Evolutionary conservation across 257 asterid genomes (phyloP).

Genomic region (Penstemon newberryi): DNA sequence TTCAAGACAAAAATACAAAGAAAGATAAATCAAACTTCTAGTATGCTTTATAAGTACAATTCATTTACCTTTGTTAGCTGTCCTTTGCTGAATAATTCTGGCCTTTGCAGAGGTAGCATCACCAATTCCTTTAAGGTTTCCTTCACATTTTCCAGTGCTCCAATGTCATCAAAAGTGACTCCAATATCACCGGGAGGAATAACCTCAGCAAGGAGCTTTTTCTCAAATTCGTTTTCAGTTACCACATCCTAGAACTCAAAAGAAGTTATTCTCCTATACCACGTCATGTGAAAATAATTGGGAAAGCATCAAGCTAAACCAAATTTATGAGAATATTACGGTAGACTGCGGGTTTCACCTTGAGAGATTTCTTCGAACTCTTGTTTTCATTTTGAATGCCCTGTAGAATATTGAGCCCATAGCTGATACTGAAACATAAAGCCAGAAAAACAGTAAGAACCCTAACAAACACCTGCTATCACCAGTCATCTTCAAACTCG

Average conservation of each 20-base stretch:
- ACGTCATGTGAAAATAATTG: constrained; percentile 23
- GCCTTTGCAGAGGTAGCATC: constrained; percentile 88
- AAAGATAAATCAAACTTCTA: constrained; percentile 14
- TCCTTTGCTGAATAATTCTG: constrained; percentile 85
- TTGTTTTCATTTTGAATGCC: constrained; percentile 74
- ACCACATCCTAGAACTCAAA: constrained; percentile 67
- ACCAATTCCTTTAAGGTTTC: constrained; percentile 92
- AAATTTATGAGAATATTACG: constrained; percentile 24
- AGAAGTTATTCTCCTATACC: constrained; percentile 20
- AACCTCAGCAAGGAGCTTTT: constrained; percentile 76
- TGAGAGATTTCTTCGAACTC: constrained; percentile 72
- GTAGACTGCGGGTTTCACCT: constrained; percentile 37
- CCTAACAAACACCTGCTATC: constrained; percentile 6
- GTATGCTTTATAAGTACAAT: constrained; percentile 18
- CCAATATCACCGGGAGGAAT: constrained; percentile 88
- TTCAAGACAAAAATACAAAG: constrained; percentile 11
- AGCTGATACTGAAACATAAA: constrained; percentile 53
- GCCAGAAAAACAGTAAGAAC: constrained; percentile 31
- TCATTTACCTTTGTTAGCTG: constrained; percentile 73
- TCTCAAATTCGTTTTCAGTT: constrained; percentile 87
- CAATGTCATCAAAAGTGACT: constrained; percentile 84
- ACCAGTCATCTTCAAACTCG: constrained; percentile 8
- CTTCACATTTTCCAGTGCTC: constrained; percentile 87
- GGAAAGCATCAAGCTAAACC: constrained; percentile 5
- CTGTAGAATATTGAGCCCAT: constrained; percentile 73